phyloP scores from a whole-genome alignment of 768 basidiomycete genomes.

The Hericium coralloides region DNA sequence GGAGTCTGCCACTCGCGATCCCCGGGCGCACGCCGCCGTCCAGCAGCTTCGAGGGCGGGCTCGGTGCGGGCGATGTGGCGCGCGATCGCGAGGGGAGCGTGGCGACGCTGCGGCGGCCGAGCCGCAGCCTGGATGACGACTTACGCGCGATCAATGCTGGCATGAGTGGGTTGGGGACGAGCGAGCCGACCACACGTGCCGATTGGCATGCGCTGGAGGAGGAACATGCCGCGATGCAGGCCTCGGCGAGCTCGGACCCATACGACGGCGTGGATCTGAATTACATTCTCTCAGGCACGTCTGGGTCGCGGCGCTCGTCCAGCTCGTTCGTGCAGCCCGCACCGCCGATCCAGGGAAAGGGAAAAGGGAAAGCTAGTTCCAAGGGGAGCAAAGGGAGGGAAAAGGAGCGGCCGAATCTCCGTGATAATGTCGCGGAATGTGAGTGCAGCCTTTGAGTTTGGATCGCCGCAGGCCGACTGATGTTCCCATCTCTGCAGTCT shows the following conservation, averaged over 20 bases:
- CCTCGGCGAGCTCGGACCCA: neutral
- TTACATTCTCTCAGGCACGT: neutral
- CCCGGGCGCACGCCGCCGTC: neutral
- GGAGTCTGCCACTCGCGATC: neutral
- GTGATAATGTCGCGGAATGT: neutral
- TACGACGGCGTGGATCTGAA: constrained; percentile 1
- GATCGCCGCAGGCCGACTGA: neutral
- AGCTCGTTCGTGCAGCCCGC: constrained; percentile 1
- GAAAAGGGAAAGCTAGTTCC: neutral
- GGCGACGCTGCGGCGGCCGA: constrained; percentile 2
- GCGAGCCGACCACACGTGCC: neutral
- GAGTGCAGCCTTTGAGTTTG: neutral
- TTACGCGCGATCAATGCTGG: neutral
- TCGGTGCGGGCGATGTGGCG: neutral
- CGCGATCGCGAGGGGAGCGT: constrained; percentile 4
- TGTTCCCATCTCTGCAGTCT: neutral
- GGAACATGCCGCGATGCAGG: neutral
- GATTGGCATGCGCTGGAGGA: neutral
- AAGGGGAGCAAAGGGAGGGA: neutral
- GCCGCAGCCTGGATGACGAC: constrained; percentile 4
- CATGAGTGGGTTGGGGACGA: neutral
- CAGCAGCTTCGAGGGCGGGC: neutral
- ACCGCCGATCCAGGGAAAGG: neutral
- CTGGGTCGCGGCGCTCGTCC: constrained; percentile 1
- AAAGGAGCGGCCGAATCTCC: neutral